Base-by-base conservation (phyloP, 129 eudicot genomes). In the Chrysanthemum lavandulifolium region DNA sequence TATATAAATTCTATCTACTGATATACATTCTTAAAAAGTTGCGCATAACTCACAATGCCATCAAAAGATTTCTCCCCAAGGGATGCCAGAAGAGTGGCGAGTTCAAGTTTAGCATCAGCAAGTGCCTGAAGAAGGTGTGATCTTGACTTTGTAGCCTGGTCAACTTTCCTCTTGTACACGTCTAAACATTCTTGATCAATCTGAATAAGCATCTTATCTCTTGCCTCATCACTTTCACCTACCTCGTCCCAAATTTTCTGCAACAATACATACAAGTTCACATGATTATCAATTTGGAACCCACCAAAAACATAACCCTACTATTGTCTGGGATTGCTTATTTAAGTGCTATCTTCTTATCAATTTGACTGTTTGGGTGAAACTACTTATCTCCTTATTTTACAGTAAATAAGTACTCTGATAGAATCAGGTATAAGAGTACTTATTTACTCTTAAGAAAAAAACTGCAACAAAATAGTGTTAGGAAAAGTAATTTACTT, bases 191-290 rank as follows among this genome's bases (percentile, higher is more conserved):
- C 95, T 69, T 85, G 87, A 61, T 90, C 97, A 47, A 94, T 76
- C 81, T 90, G 95, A 76, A 94, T 84, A 73, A 94, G 97, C 97
- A 94, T 94, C 85, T 86, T 86, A 80, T 94, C 98, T 67, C 97
- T 79, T 68, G 86, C 97, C 16, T 88, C 96, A 14, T 94, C 98
- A 56, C 78, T 90, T 76, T 94, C 98, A 73, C 98, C 98, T 27
- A 93, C 96, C 73, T 93, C 98, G 58, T 90, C 98, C 98, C 98
- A 94, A 64, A 90, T 94, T 94, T 82, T 90, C 98, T 94, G 90
- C 78, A 85, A 72, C 2, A 66, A 10, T 25, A 69, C 79, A 68
- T 40, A 76, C 14, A 18, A 19, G 64, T 55, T 16, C 29, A 59
- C 31, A 2, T 19, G 23, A 66, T 9, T 57, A 59, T 59, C 52